Percentiles rank a stretch among this genome's conserved stretches.
Evolutionary conservation across 768 basidiomycete species (phyloP).

Genomic region (Termitomyces sp.): DNA sequence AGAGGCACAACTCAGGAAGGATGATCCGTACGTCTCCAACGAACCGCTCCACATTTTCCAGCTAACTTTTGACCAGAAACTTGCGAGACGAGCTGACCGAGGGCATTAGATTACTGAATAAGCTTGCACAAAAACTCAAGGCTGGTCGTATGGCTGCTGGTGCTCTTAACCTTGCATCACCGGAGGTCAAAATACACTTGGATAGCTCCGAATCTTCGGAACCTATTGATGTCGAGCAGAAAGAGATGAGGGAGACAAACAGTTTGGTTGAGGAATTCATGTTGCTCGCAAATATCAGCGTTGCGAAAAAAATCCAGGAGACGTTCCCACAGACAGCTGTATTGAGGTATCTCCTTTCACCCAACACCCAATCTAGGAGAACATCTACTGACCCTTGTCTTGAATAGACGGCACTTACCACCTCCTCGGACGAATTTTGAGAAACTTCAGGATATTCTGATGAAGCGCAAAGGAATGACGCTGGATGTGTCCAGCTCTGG

Average conservation of each 20-base stretch:
- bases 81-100: constrained; percentile 78
- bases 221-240: constrained; percentile 96
- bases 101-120: constrained; percentile 86
- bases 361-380: background rate
- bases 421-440: constrained; percentile 95
- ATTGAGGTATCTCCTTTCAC: constrained; percentile 49
- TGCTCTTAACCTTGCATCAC: constrained; percentile 96
- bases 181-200: constrained; percentile 96
- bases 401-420: constrained; percentile 75
- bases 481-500: constrained; percentile 91
- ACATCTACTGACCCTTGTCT: background rate
- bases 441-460: constrained; percentile 87
- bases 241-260: constrained; percentile 89
- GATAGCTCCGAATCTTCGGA: constrained; percentile 92
- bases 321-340: constrained; percentile 96
- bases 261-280: constrained; percentile 98
- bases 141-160: constrained; percentile 89
- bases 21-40: constrained; percentile 66
- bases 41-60: background rate
- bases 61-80: constrained; percentile 39
- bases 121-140: constrained; percentile 80
- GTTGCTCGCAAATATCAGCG: constrained; percentile 95
- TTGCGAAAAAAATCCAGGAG: constrained; percentile 88
- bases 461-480: constrained; percentile 77
- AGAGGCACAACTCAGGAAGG: constrained; percentile 91